phyloP scores from a whole-genome alignment of 352 stramenopile genomes.

The Globisporangium uncinulatum region DNA sequence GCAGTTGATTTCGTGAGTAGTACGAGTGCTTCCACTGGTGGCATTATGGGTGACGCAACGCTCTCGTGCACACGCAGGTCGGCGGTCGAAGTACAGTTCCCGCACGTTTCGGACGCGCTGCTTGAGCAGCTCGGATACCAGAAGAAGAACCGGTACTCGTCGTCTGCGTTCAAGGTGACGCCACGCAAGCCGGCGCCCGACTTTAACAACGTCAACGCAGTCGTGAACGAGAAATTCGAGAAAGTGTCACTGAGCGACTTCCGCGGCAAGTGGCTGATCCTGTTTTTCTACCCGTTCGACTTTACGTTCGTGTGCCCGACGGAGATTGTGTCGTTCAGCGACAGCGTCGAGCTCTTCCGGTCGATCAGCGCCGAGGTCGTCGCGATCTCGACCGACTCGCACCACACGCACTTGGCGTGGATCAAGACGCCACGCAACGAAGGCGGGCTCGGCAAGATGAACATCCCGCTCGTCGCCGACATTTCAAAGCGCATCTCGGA shows the following conservation, averaged over 20 bases:
- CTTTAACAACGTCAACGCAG: slow-evolving; percentile 19
- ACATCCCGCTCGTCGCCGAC: slow-evolving; percentile 92
- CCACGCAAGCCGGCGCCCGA: too few species aligned
- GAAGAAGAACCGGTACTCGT: slow-evolving; percentile 74
- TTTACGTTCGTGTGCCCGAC: slow-evolving; percentile 90
- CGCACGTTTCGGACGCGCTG: slow-evolving; percentile 65
- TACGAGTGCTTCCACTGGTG: too few species aligned
- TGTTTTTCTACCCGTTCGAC: slow-evolving; percentile 92
- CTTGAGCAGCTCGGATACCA: slow-evolving; percentile 72
- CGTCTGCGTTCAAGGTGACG: slow-evolving; percentile 8
- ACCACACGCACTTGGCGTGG: slow-evolving; percentile 90
- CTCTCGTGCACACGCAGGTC: not conserved
- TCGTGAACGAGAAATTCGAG: slow-evolving; percentile 82
- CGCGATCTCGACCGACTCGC: slow-evolving; percentile 83
- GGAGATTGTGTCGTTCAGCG: slow-evolving; percentile 90
- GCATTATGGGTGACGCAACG: too few species aligned
- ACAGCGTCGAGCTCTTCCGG: slow-evolving; percentile 79
- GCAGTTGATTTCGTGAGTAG: not conserved
- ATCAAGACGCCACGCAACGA: slow-evolving; percentile 85
- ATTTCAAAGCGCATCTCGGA: slow-evolving; percentile 90
- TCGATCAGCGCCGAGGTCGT: slow-evolving; percentile 86
- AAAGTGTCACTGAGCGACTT: slow-evolving; percentile 79
- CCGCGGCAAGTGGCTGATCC: slow-evolving; percentile 84
- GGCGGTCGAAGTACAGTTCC: slow-evolving; percentile 74
- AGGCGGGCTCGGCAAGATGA: slow-evolving; percentile 90